Percentiles rank a stretch among this genome's conserved stretches.
These are phyloP conservation scores for Teratosphaeria viscida DNA, from an alignment of 2,329 filamentous ascomycete species.

Conservation along the genomic window DNA sequence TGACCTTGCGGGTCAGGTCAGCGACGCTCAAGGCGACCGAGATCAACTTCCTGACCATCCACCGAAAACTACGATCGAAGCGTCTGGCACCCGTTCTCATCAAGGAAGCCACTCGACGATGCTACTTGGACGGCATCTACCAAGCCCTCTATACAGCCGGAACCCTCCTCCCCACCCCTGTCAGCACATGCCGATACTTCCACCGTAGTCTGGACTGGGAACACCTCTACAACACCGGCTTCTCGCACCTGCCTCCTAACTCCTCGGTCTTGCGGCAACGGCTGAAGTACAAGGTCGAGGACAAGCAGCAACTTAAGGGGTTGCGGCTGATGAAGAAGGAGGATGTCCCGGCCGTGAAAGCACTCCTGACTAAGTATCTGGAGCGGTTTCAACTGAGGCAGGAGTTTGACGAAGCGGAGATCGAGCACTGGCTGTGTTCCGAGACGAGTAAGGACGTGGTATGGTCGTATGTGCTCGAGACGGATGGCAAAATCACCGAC, in stretches of 20 bases:
- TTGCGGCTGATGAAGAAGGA: conserved; percentile 69
- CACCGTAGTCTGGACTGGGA: conserved; percentile 91
- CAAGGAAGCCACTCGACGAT: conserved; percentile 91
- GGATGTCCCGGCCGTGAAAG: conserved; percentile 66
- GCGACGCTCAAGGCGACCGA: conserved; percentile 70
- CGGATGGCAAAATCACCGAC: conserved; percentile 74
- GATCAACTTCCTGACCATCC: conserved; percentile 96
- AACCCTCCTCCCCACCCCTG: conserved; percentile 77
- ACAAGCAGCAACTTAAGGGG: conserved; percentile 57
- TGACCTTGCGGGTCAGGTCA: conserved; percentile 68
- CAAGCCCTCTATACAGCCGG: conserved; percentile 96
- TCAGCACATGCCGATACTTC: conserved; percentile 91
- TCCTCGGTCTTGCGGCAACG: conserved; percentile 82
- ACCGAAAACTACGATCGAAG: conserved; percentile 94
- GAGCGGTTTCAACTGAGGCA: conserved; percentile 75
- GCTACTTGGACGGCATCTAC: conserved; percentile 76
- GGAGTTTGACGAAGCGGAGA: conserved; percentile 67
- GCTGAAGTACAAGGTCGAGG: conserved; percentile 71
- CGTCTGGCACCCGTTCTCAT: conserved; percentile 88
- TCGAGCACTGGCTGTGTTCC: conserved; percentile 78
- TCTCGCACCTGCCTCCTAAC: conserved; percentile 73
- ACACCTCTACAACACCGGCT: conserved; percentile 89
- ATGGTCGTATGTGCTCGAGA: conserved; percentile 83
- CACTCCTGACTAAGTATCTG: conserved; percentile 67
- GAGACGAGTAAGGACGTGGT: conserved; percentile 70